phyloP scores from a whole-genome alignment of 139 green algal species.

The Desmodesmus armatus region DNA sequence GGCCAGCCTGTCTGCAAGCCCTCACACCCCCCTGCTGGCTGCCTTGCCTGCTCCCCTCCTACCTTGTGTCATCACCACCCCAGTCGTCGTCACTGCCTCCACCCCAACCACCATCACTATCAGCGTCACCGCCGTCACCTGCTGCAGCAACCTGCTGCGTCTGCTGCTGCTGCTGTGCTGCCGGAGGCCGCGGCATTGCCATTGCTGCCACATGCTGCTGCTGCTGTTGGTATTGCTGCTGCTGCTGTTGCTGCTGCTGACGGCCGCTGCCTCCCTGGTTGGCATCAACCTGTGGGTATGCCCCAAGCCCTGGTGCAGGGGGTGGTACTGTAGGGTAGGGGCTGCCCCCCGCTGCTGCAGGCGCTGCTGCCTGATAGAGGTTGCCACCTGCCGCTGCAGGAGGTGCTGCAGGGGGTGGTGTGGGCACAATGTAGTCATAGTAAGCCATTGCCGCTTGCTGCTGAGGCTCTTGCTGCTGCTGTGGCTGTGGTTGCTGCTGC shows the following conservation, averaged over 20 bases:
- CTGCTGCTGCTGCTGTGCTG: neutral
- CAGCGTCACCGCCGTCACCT: neutral
- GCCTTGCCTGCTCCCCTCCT: too few relatives aligned
- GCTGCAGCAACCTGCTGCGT: slow-evolving; percentile 7
- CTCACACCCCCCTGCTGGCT: too few relatives aligned
- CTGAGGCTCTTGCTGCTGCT: slow-evolving; percentile 25
- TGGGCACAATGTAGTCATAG: slow-evolving; percentile 27
- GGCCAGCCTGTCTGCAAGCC: too few relatives aligned
- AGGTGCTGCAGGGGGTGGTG: neutral
- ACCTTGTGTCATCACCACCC: neutral
- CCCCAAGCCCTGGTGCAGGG: neutral
- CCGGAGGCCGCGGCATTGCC: neutral
- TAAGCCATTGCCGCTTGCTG: too few relatives aligned
- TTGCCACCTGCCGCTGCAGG: neutral
- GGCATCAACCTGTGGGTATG: neutral
- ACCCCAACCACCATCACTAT: slow-evolving; percentile 32
- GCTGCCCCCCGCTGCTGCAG: neutral
- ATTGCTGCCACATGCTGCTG: slow-evolving; percentile 23
- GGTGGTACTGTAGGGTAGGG: slow-evolving; percentile 27
- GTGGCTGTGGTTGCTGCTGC: slow-evolving; percentile 1
- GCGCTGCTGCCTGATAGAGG: neutral
- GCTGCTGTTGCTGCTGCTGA: slow-evolving; percentile 24
- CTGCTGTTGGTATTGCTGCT: neutral
- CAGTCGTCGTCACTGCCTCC: slow-evolving; percentile 23
- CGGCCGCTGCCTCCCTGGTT: too few relatives aligned